phyloP scores from a whole-genome alignment of 1,139 yeast genomes.

The Schwanniomyces etchellsii region DNA sequence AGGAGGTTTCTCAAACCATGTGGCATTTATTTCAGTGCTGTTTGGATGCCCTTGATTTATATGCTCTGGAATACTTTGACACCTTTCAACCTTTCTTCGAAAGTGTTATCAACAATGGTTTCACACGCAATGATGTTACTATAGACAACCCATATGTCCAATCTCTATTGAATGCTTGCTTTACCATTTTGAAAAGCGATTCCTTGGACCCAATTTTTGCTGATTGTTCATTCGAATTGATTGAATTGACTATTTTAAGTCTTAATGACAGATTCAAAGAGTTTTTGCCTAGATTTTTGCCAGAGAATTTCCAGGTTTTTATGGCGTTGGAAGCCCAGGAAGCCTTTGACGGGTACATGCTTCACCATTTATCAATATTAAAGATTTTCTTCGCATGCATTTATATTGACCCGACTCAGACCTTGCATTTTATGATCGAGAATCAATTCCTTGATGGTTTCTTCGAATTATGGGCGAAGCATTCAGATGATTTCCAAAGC shows the following conservation, averaged over 20 bases:
- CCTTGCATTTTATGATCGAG: conserved; percentile 33
- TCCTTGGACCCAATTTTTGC: conserved; percentile 39
- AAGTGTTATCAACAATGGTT: conserved; percentile 43
- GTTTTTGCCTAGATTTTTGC: conserved; percentile 30
- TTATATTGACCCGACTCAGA: conserved; percentile 34
- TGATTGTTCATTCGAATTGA: conserved; percentile 33
- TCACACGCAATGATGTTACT: conserved; percentile 26
- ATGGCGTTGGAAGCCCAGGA: conserved; percentile 29
- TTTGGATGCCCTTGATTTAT: conserved; percentile 45
- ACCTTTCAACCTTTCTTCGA: conserved; percentile 47
- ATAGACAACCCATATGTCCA: conserved; percentile 36
- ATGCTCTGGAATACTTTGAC: conserved; percentile 49
- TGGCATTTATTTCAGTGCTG: conserved; percentile 43
- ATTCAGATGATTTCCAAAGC: conserved; percentile 44
- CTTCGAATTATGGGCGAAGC: conserved; percentile 45
- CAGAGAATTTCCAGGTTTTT: conserved; percentile 34
- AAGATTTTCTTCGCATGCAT: conserved; percentile 38
- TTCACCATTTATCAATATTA: conserved; percentile 40
- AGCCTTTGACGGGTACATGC: conserved; percentile 44
- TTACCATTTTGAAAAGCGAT: conserved; percentile 30
- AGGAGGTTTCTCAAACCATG: conserved; percentile 37
- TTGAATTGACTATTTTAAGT: conserved; percentile 36
- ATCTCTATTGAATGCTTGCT: conserved; percentile 32
- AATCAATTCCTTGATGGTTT: conserved; percentile 33
- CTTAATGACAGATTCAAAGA: conserved; percentile 28